Base-by-base conservation (phyloP, 371 early-diverging fungal genomes). In the Lichtheimia ornata region DNA sequence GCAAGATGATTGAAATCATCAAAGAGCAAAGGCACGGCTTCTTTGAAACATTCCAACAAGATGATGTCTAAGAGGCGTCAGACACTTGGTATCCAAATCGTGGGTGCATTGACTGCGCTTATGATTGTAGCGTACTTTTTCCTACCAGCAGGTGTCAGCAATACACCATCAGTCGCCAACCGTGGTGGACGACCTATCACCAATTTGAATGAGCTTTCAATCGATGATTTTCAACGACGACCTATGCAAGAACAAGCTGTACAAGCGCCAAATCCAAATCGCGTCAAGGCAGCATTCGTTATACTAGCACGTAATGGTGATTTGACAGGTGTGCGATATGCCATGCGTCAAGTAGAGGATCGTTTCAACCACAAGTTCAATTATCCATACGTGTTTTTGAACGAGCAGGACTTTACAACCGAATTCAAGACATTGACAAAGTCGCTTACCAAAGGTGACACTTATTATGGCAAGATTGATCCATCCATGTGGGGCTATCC, bases 301-400 rank as follows among this genome's bases (percentile, higher is more conserved):
- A 76, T 86, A 49, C 51, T 88, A 6, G 84, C 80, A 1, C 76
- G 96, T 25, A 94, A 98, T 66, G 62, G 69, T 3, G 97, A 98
- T 50, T 65, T 93, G 45, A 56, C 79, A 20, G 89, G 83, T 17
- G 83, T 96, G 53, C 70, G 73, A 22, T 59, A 57, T 7, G 80
- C 94, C 0, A 81, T 98, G 61, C 81, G 76, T 25, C 83, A 88
- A 68, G 77, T 95, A 24, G 95, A 96, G 70, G 88, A 90, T 56
- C 72, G 88, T 43, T 95, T 96, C 75, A 97, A 97, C 67, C 74
- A 72, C 50, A 74, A 82, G 22, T 93, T 83, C 76, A 71, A 89
- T 61, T 97, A 96, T 70, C 96, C 96, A 1, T 97, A 94, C 73
- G 92, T 97, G 17, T 90, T 91, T 64, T 61, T 92, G 53, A 94